A percentile compares a stretch with the other conserved stretches of the same genome.
phyloP scores from a whole-genome alignment of 1,139 yeast species.

The Pichia sp. region DNA sequence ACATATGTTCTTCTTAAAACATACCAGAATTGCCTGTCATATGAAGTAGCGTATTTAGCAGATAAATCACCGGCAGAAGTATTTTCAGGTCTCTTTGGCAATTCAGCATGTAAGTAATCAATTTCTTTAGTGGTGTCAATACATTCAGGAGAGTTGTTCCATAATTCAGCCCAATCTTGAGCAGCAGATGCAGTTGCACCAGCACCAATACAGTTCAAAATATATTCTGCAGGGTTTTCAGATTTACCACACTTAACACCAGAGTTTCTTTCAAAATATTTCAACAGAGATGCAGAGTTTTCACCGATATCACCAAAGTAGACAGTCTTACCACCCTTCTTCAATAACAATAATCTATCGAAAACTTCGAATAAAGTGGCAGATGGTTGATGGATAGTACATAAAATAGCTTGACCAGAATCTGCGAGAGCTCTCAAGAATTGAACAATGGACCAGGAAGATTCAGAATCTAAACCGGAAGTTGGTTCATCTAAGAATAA shows the following conservation, averaged over 20 bases:
- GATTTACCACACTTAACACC: constrained; percentile 12
- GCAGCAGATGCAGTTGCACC: constrained; percentile 50
- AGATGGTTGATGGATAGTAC: constrained; percentile 60
- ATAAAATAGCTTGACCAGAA: constrained; percentile 50
- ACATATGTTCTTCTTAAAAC: constrained; percentile 41
- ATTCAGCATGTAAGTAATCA: constrained; percentile 21
- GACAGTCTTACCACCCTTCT: constrained; percentile 54
- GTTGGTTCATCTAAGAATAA: constrained; percentile 52
- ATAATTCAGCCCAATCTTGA: constrained; percentile 40
- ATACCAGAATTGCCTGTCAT: constrained; percentile 38
- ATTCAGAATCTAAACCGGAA: constrained; percentile 53
- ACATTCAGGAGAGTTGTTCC: constrained; percentile 14
- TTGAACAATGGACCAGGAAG: constrained; percentile 49
- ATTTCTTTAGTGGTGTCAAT: constrained; percentile 25
- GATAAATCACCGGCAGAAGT: constrained; percentile 35
- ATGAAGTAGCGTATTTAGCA: constrained; percentile 36
- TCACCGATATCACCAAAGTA: constrained; percentile 59
- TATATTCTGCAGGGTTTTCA: constrained; percentile 32
- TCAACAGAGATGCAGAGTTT: constrained; percentile 42
- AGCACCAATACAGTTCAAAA: constrained; percentile 56
- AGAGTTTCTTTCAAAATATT: constrained; percentile 41
- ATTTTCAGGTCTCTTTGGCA: constrained; percentile 27
- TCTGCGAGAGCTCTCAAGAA: constrained; percentile 42
- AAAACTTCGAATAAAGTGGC: constrained; percentile 50
- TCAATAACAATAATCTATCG: constrained; percentile 42